Evolutionary conservation across 176 grass and related monocot species (phyloP).

Genomic region (Areca catechu): DNA sequence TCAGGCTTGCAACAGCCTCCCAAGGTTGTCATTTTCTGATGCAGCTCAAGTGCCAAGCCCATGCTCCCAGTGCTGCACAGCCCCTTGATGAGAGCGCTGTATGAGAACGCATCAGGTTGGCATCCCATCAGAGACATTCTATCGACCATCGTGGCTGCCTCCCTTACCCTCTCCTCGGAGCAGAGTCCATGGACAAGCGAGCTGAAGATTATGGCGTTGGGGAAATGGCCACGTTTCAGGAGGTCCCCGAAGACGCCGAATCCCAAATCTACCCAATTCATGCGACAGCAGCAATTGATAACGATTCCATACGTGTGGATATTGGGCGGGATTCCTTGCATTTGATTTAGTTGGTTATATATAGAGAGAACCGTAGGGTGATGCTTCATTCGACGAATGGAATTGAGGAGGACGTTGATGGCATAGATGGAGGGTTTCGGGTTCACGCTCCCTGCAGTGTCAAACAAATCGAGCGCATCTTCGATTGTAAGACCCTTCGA

Average conservation of each 20-base stretch:
- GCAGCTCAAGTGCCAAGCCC: background rate
- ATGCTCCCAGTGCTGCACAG: slow-evolving; percentile 1
- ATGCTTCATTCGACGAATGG: background rate
- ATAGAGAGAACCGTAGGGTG: slow-evolving; percentile 7
- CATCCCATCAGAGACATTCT: slow-evolving; percentile 30
- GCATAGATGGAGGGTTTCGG: background rate
- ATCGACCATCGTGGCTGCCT: slow-evolving; percentile 8
- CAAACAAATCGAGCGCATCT: background rate
- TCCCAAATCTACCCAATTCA: background rate
- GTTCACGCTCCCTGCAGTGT: too few relatives aligned
- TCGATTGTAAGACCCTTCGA: background rate
- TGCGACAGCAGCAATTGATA: slow-evolving; percentile 16
- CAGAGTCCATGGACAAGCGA: slow-evolving; percentile 15
- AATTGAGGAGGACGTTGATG: background rate
- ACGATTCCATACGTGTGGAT: slow-evolving; percentile 12
- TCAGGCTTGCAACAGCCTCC: slow-evolving; percentile 1
- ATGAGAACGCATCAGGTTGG: background rate
- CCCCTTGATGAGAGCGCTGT: slow-evolving; percentile 13
- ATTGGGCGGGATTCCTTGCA: background rate
- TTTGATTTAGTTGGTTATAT: slow-evolving; percentile 6
- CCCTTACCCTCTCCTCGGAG: background rate
- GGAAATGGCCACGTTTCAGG: background rate
- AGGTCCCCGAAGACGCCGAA: slow-evolving; percentile 11
- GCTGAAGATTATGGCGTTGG: background rate
- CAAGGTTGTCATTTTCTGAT: slow-evolving; percentile 13